Base-by-base conservation (phyloP, 1,139 yeast genomes). In the Pichia sp. region DNA sequence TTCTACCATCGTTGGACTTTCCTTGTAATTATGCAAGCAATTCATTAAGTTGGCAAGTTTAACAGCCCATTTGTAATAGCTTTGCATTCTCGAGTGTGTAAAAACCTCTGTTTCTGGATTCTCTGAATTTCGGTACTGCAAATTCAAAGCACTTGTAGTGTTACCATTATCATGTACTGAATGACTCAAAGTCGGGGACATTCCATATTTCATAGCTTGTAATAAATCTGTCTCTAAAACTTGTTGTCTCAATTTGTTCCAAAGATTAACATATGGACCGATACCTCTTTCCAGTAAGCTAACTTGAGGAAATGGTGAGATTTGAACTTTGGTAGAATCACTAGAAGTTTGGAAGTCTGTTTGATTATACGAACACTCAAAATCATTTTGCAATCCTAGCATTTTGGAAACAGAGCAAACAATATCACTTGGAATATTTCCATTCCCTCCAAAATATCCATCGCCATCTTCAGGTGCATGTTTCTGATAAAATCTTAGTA, bases 401-500 rank as follows among this genome's bases (percentile, higher is more conserved):
- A 69, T 58, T 35, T 63, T 61, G 0, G 75, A 74, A 61, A 66
- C 67, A 44, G 69, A 68, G 9, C 63, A 52, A 18, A 73, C 46
- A 31, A 69, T 45, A 0, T 71, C 71, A 34, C 59, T 63, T 47
- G 60, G 59, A 2, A 64, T 59, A 36, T 59, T 61, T 0, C 72
- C 62, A 34, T 57, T 59, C 5, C 51, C 37, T 6, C 56, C 59
- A 23, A 52, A 54, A 8, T 48, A 49, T 11, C 63, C 63, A 47
- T 70, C 76, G 5, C 78, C 76, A 50, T 72, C 77, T 52, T 73
- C 78, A 2, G 77, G 77, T 0, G 77, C 67, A 49, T 61, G 57
- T 14, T 55, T 52, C 36, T 66, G 67, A 51, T 72, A 73, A 17
- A 62, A 46, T 38, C 71, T 59, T 40, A 64, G 49, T 40, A 62